Evolutionary conservation across 805 yeast genomes (phyloP), one percentile per base, ranked within the genome.

Genomic region (Starmerella davenportii): DNA sequence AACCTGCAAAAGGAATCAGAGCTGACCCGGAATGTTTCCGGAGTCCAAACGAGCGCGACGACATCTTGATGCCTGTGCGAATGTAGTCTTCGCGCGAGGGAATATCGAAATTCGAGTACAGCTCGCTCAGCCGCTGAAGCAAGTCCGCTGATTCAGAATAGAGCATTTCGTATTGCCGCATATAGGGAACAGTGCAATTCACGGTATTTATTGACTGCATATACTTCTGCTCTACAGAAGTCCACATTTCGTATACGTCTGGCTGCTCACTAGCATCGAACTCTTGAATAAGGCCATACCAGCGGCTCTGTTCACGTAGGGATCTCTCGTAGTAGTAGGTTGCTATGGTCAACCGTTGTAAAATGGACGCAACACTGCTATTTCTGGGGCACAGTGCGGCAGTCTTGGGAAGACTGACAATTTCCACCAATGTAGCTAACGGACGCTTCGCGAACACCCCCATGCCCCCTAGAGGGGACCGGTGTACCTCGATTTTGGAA

Each of bases 1-100:
- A 60, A 57, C 85, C 94, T 0, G 95, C 95, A n/a, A 84, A 79
- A 0, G 95, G 95, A 20, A 85, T 93, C 36, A 87, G 60, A 0
- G 79, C 81, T 23, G 76, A 63, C 24, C 74, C 79, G 49, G 77
- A 81, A 52, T 57, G 82, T 35, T 65, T 64, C 55, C 87, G 96
- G 23, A 85, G 70, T 30, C 73, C 74, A 54, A 87, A 85, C 1
- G 85, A 84, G 44, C 95, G 65, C 1, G 90, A 72, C 0, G 85
- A 72, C 14, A 81, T 72, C 2, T 65, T 63, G 5, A 71, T 66
- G 2, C 79, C 74, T 46, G 80, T 79, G n/a, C 54, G 53, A 5
- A 54, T 47, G 39, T 69, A 68, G 30, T 50, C 53, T 5, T 48
- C 47, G 30, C 38, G 44, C 2, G 44, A 30, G 13, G 41, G 5